These are phyloP conservation scores for Geranomyces variabilis DNA, from an alignment of 192 early-diverging fungal genomes.

Conservation along the genomic window DNA sequence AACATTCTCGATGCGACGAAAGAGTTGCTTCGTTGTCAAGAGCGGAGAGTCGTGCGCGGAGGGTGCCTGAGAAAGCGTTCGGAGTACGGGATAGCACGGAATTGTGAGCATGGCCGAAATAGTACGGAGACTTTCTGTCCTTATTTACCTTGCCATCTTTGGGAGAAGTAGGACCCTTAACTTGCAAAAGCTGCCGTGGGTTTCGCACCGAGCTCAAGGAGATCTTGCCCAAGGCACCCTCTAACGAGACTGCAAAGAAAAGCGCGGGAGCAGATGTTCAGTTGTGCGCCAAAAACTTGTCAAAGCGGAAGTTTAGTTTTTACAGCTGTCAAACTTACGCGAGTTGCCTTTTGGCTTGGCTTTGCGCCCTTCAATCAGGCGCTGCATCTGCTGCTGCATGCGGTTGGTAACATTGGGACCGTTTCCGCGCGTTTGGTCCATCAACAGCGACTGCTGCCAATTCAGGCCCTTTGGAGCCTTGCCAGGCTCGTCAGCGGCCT, in stretches of 20 bases:
- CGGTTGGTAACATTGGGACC: constrained; percentile 38
- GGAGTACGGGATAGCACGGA: not conserved
- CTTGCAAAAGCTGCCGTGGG: constrained; percentile 84
- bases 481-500: not conserved
- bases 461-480: constrained; percentile 30
- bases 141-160: constrained; percentile 4
- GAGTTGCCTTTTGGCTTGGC: constrained; percentile 83
- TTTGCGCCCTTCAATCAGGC: constrained; percentile 91
- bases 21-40: constrained; percentile 35
- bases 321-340: constrained; percentile 44
- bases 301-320: not conserved
- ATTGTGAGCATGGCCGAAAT: too few relatives aligned
- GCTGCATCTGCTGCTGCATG: constrained; percentile 96
- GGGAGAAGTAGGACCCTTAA: constrained; percentile 49
- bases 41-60: constrained; percentile 10
- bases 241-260: constrained; percentile 70
- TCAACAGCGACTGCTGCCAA: constrained; percentile 55
- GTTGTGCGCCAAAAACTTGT: too few relatives aligned
- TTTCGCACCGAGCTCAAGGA: constrained; percentile 85
- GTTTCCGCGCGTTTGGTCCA: constrained; percentile 33
- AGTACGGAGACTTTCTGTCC: too few relatives aligned
- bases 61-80: not conserved
- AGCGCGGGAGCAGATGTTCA: too few relatives aligned
- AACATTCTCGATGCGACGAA: constrained; percentile 72
- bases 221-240: constrained; percentile 95